A percentile compares a stretch with the other conserved stretches of the same genome.
These are phyloP conservation scores for Mycotypha africana DNA, from an alignment of 371 early-diverging fungal species.

Conservation along the genomic window DNA sequence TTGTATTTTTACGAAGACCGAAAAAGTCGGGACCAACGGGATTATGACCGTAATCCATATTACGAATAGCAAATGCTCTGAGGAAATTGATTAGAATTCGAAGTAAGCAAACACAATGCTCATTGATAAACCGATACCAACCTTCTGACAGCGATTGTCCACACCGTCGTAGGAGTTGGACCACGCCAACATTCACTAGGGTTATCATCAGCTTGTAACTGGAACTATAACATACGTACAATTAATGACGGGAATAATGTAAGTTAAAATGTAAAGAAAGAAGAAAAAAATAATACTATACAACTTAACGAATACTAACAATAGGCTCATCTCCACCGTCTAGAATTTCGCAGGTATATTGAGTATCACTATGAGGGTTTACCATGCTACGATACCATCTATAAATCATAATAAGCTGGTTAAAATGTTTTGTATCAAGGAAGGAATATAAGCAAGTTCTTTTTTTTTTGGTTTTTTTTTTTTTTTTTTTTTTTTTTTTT, in stretches of 20 bases:
- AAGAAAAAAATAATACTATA: no score
- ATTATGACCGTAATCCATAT: slow-evolving; percentile 69
- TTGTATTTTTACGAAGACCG: slow-evolving; percentile 81
- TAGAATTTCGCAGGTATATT: slow-evolving; percentile 70
- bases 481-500: background rate
- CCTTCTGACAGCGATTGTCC: slow-evolving; percentile 36
- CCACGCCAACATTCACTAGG: slow-evolving; percentile 32
- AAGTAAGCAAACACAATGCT: no score
- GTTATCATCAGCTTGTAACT: slow-evolving; percentile 33
- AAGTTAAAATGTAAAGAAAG: background rate
- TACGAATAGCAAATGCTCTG: slow-evolving; percentile 56
- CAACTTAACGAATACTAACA: no score
- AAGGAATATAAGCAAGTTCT: background rate
- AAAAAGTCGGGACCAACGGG: slow-evolving; percentile 88
- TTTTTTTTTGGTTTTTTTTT: background rate
- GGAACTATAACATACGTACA: slow-evolving; percentile 21
- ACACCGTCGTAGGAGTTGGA: slow-evolving; percentile 37
- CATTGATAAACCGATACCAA: no score
- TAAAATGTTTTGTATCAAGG: no score
- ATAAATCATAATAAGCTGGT: background rate
- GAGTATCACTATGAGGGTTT: slow-evolving; percentile 53
- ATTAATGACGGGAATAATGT: no score
- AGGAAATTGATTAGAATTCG: no score
- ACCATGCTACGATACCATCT: slow-evolving; percentile 71
- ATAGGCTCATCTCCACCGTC: slow-evolving; percentile 77